Percentiles rank a stretch among this genome's conserved stretches.
Conservation (phyloP, 805 yeast genomes). For the Sugiyamaella boreocaroliniensis region DNA sequence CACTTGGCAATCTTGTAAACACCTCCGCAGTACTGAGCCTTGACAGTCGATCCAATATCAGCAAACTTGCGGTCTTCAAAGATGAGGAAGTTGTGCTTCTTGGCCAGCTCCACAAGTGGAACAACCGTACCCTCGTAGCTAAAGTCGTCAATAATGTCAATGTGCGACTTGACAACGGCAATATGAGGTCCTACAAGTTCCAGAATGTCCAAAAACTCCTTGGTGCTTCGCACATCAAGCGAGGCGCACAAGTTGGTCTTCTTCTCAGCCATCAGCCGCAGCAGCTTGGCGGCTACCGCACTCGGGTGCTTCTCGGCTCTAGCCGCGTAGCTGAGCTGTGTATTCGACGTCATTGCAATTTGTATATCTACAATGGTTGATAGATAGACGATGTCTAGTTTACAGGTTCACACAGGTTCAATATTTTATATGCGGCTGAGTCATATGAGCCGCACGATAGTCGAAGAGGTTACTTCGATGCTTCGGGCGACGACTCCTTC, state of each 20-base stretch:
- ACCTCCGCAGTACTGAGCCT: slow-evolving; percentile 88
- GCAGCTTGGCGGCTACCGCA: slow-evolving; percentile 69
- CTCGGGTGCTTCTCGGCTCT: slow-evolving; percentile 70
- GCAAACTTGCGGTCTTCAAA: slow-evolving; percentile 98
- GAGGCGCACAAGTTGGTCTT: slow-evolving; percentile 91
- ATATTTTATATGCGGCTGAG: not conserved
- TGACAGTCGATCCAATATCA: slow-evolving; percentile 96
- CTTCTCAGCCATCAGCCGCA: slow-evolving; percentile 69
- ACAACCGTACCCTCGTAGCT: slow-evolving; percentile 68
- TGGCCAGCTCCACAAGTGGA: slow-evolving; percentile 66
- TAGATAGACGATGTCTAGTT: too few species aligned
- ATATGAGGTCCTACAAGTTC: slow-evolving; percentile 87
- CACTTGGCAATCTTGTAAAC: slow-evolving; percentile 82
- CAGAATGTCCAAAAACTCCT: slow-evolving; percentile 61
- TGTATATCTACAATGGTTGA: too few species aligned
- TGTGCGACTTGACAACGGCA: slow-evolving; percentile 88
- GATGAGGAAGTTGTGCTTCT: slow-evolving; percentile 80
- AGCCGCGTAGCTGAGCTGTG: slow-evolving; percentile 43
- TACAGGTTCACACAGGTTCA: too few species aligned
- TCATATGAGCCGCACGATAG: too few species aligned
- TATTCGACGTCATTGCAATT: slow-evolving; percentile 5
- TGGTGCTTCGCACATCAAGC: slow-evolving; percentile 77
- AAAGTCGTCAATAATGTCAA: slow-evolving; percentile 89
- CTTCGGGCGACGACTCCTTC: not conserved
- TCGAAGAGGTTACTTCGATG: not conserved